Conservation (phyloP, 345 rosid species). For the Hibiscus trionum region DNA sequence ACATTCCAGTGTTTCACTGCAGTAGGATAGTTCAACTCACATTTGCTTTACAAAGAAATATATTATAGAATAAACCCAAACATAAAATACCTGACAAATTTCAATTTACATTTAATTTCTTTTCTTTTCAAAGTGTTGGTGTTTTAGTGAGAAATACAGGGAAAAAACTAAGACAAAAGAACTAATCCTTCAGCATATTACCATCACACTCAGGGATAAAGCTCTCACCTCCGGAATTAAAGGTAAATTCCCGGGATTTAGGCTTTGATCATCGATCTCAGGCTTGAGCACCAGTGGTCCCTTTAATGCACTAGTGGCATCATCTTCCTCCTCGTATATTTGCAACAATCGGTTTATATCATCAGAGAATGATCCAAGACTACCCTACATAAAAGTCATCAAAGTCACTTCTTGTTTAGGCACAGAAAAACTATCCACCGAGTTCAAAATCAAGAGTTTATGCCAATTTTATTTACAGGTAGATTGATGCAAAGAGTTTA, state of each 20-base stretch:
- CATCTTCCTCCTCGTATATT: slow-evolving; percentile 60
- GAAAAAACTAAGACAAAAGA: no score
- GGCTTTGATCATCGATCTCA: slow-evolving; percentile 29
- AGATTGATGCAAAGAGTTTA: not conserved
- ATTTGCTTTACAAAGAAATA: not conserved
- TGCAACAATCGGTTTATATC: slow-evolving; percentile 54
- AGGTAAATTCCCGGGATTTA: slow-evolving; percentile 18
- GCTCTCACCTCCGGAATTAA: slow-evolving; percentile 38
- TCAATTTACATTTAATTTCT: no score
- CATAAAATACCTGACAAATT: no score
- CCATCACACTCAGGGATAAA: slow-evolving; percentile 1
- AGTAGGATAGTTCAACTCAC: not conserved
- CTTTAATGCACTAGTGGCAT: slow-evolving; percentile 61
- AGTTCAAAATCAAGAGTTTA: not conserved
- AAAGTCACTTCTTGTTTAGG: slow-evolving; percentile 3
- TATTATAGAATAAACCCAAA: no score
- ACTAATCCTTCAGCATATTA: no score
- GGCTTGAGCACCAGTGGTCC: slow-evolving; percentile 35
- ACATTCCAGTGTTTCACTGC: no score
- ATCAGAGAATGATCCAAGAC: slow-evolving; percentile 51
- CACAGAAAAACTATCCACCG: not conserved
- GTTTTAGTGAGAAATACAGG: no score
- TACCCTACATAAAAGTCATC: slow-evolving; percentile 41
- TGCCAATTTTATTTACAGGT: not conserved
- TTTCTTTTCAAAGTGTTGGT: no score